These are phyloP conservation scores for Picochlorum sp. DNA, from an alignment of 139 green algal species.

Conservation along the genomic window DNA sequence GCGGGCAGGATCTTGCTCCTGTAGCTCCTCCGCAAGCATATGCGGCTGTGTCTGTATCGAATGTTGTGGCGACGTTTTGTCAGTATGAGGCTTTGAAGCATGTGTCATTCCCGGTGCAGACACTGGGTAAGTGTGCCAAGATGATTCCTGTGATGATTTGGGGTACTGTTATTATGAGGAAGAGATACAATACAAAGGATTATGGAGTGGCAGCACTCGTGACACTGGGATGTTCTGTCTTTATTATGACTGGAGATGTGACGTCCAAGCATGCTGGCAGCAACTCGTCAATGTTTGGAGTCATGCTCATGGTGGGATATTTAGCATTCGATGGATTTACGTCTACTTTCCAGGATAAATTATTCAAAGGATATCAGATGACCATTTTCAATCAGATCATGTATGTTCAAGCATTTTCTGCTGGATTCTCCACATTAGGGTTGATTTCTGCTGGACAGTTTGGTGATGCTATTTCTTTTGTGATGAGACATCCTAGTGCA, in stretches of 20 bases:
- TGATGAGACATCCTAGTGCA: slow-evolving; percentile 43
- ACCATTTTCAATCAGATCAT: slow-evolving; percentile 89
- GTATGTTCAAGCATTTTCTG: slow-evolving; percentile 61
- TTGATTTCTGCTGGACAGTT: slow-evolving; percentile 51
- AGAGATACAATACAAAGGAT: slow-evolving; percentile 76
- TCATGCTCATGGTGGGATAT: slow-evolving; percentile 88
- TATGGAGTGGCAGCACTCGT: slow-evolving; percentile 65
- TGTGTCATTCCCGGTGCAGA: slow-evolving; percentile 93
- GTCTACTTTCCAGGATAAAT: slow-evolving; percentile 91
- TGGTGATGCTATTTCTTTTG: slow-evolving; percentile 45
- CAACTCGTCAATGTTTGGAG: slow-evolving; percentile 38
- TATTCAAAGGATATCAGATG: slow-evolving; percentile 94
- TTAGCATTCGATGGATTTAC: slow-evolving; percentile 96
- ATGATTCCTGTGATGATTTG: slow-evolving; percentile 98
- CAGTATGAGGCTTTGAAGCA: slow-evolving; percentile 98
- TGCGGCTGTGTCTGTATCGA: slow-evolving; percentile 70
- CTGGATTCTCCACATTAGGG: slow-evolving; percentile 40
- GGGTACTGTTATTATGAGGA: slow-evolving; percentile 82
- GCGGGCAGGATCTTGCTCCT: slow-evolving; percentile 29
- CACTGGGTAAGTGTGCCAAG: slow-evolving; percentile 92
- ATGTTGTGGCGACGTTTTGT: slow-evolving; percentile 93
- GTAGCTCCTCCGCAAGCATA: slow-evolving; percentile 62
- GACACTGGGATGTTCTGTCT: slow-evolving; percentile 80
- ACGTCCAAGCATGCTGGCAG: slow-evolving; percentile 13
- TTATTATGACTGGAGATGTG: slow-evolving; percentile 47